Percentiles rank a stretch among this genome's conserved stretches.
Conservation (phyloP, 768 basidiomycete species). For the Lactifluus piperatus region DNA sequence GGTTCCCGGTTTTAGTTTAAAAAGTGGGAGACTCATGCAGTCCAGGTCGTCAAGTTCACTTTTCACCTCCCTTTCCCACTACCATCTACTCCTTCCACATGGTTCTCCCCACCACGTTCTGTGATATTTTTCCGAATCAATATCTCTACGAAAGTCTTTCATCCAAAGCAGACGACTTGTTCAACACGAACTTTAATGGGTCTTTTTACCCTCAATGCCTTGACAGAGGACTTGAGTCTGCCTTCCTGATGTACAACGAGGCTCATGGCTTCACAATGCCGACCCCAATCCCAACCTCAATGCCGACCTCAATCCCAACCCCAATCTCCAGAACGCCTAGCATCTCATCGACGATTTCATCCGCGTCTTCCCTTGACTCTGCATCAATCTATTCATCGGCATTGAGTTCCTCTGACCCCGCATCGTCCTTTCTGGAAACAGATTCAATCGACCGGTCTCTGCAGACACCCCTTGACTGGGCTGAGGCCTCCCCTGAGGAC, state of each 20-base stretch:
- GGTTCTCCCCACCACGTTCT: background rate
- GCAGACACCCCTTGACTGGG: too few relatives aligned
- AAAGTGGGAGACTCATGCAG: too few relatives aligned
- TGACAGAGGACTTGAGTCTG: background rate
- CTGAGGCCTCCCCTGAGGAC: too few relatives aligned
- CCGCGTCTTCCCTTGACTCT: too few relatives aligned
- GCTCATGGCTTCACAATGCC: background rate
- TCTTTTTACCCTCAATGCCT: background rate
- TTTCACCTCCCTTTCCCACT: background rate
- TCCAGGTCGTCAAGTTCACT: too few relatives aligned
- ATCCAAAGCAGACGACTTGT: background rate
- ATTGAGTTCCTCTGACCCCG: too few relatives aligned
- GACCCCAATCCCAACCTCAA: background rate
- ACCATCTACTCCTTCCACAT: background rate
- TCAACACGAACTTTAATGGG: background rate
- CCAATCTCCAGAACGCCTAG: background rate
- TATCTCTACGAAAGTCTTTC: background rate
- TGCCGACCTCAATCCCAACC: background rate
- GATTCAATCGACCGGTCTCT: too few relatives aligned
- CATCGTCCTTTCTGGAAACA: too few relatives aligned
- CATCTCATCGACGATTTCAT: background rate
- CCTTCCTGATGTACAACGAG: background rate
- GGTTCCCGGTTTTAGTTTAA: too few relatives aligned
- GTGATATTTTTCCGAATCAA: background rate
- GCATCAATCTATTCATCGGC: too few relatives aligned